Conservation (phyloP, 1,284 basidiomycete genomes). For the Thelephora terrestris region DNA sequence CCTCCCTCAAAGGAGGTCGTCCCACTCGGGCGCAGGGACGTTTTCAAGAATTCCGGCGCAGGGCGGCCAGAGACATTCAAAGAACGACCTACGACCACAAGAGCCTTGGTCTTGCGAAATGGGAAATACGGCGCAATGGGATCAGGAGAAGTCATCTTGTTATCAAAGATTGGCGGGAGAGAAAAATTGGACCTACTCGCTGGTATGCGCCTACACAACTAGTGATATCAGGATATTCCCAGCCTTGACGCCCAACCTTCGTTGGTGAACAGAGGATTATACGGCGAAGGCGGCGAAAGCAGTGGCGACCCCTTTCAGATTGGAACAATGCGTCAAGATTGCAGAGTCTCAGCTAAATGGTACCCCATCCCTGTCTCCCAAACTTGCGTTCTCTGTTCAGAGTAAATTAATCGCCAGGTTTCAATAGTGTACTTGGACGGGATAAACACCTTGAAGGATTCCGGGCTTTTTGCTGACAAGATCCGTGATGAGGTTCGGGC, state of each 20-base stretch:
- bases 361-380: conserved; percentile 18
- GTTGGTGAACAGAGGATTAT: conserved; percentile 47
- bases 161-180: conserved; percentile 52
- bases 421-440: conserved; percentile 52
- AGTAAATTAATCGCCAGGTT: background rate
- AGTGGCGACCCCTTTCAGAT: conserved; percentile 48
- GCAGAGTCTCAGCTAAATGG: conserved; percentile 62
- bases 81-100: conserved; percentile 51
- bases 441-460: conserved; percentile 51
- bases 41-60: conserved; percentile 26
- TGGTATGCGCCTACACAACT: conserved; percentile 30
- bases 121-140: conserved; percentile 62
- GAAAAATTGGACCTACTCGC: conserved; percentile 72
- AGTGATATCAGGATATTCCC: conserved; percentile 4
- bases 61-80: conserved; percentile 22
- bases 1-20: conserved; percentile 37
- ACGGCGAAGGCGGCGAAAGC: conserved; percentile 44
- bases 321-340: conserved; percentile 52
- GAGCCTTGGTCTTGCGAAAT: conserved; percentile 63
- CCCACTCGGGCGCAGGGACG: conserved; percentile 39
- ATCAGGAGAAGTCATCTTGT: conserved; percentile 51
- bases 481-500: conserved; percentile 46
- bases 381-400: no score
- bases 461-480: conserved; percentile 42
- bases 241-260: conserved; percentile 8